Conservation (phyloP, 257 asterid genomes). For the Solanum etuberosum region DNA sequence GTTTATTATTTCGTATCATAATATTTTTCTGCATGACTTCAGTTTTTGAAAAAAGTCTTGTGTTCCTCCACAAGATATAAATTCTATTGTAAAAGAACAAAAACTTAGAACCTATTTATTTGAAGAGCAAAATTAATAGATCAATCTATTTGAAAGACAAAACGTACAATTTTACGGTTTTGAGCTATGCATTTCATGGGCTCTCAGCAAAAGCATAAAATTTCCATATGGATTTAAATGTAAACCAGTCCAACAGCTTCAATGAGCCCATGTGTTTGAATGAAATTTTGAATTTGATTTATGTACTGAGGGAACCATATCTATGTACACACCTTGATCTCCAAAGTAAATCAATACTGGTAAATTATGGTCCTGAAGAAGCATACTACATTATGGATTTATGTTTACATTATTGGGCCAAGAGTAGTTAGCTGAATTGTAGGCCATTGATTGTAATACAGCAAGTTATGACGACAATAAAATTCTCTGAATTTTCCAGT, state of each 20-base stretch:
- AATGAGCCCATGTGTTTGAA: not conserved
- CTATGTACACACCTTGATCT: not conserved
- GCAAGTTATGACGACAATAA: not conserved
- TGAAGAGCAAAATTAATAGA: not conserved
- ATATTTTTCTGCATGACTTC: too few relatives aligned
- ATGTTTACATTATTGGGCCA: not conserved
- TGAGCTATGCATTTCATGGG: not conserved
- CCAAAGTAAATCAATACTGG: not conserved
- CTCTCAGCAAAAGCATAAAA: not conserved
- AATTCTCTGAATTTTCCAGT: not conserved
- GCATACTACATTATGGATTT: not conserved
- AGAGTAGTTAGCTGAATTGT: not conserved
- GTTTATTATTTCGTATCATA: not conserved
- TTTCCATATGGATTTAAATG: not conserved
- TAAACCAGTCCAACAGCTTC: not conserved
- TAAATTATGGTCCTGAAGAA: not conserved
- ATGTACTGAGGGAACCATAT: not conserved
- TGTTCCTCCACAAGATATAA: too few relatives aligned
- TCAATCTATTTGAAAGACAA: not conserved
- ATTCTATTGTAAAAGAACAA: too few relatives aligned
- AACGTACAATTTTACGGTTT: too few relatives aligned
- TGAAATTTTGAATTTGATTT: not conserved
- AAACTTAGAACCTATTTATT: too few relatives aligned
- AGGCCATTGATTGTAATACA: not conserved
- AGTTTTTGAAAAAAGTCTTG: not conserved